phyloP scores from a whole-genome alignment of 495 filamentous ascomycete genomes.

The Hypoxylon perforatum region DNA sequence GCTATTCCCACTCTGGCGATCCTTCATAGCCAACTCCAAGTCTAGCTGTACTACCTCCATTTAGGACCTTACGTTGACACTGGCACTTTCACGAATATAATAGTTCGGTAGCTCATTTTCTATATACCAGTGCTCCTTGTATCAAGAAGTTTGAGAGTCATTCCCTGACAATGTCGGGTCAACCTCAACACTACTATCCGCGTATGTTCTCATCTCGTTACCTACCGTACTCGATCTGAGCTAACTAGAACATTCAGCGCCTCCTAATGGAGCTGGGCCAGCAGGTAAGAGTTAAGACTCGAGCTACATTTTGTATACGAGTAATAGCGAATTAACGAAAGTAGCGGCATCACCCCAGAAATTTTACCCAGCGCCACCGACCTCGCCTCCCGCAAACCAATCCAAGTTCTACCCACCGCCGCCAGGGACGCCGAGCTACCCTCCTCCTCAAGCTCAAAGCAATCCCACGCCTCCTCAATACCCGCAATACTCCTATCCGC shows the following conservation, averaged over 20 bases:
- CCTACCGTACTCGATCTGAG: neutral
- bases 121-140: neutral
- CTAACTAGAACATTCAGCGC: constrained; percentile 32
- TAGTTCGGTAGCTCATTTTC: neutral
- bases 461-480: constrained; percentile 54
- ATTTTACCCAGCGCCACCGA: constrained; percentile 51
- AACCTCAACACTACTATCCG: constrained; percentile 37
- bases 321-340: constrained; percentile 26
- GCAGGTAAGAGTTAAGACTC: constrained; percentile 32
- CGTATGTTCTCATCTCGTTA: constrained; percentile 24
- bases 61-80: constrained; percentile 4
- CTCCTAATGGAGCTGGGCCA: constrained; percentile 37
- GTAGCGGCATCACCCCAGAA: constrained; percentile 44
- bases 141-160: constrained; percentile 1
- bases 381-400: constrained; percentile 55
- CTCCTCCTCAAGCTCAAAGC: constrained; percentile 50
- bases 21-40: constrained; percentile 6
- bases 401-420: constrained; percentile 59
- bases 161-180: constrained; percentile 34
- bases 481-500: constrained; percentile 53
- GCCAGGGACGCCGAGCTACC: constrained; percentile 40
- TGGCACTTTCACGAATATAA: neutral
- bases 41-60: constrained; percentile 2
- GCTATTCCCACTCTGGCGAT: constrained; percentile 14
- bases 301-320: neutral